Base-by-base conservation (phyloP, 768 basidiomycete genomes). In the Lactarius evosmus region DNA sequence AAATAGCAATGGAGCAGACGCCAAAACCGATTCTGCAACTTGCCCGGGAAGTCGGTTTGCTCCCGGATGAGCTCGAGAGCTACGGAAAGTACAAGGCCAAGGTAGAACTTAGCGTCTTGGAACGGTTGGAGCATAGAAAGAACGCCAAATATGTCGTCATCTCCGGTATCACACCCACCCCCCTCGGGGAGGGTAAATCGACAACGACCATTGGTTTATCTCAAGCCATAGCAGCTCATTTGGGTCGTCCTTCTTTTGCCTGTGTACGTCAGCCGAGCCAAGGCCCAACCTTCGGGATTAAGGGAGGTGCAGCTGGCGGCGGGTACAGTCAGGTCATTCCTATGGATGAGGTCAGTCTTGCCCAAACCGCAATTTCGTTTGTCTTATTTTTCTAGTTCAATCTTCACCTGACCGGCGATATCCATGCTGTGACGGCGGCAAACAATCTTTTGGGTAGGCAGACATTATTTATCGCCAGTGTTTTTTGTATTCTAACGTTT, bases 291-390 rank as follows among this genome's bases (percentile, higher is more conserved):
- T 99, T 98, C 74, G 96, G 96, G 69, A 97, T 99, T 80, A 99
- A 99, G 77, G 96, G 96, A 69, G 97, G 96, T 70, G 96, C 96
- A 40, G 96, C 96, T 49, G 96, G 97, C 44, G 96, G 96, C 65
- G 96, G 96, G 58, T 99, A 98, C 79, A 94, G 93, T 73, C 95
- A 97, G 73, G 92, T 99, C 71, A 98, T 98, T 77, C 96, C 96
- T 46, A 98, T 98, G 96, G 96, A 98, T 72, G 96, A 98, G 79
- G 90, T 90, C 67, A 59, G 75, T 65, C 17, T 4, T 32, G 40
- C 44, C 16, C 9, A 7, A 30, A 34, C 22, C 5, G 7, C 7
- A 19, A 22, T 52, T 49, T 19, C 30, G 30, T n/a, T 62, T 70
- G 30, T n/a, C 60, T 70, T 57, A 8, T 25, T 17, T 25, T 36